Percentiles rank a stretch among this genome's conserved stretches.
Evolutionary conservation across 139 green algal genomes (phyloP).

Genomic region (Microglena sp.): DNA sequence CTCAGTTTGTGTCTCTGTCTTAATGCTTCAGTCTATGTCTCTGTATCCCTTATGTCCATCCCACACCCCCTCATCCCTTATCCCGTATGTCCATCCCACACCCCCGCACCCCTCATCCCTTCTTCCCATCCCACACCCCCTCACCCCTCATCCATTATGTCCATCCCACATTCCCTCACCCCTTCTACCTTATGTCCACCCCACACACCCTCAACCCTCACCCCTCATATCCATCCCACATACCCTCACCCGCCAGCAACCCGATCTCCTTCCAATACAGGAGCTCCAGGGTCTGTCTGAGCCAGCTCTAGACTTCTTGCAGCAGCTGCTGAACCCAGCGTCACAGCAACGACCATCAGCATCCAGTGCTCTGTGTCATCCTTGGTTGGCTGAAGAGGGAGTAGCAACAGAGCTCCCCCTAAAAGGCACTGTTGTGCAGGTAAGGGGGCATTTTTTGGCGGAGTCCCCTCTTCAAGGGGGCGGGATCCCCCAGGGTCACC

Average conservation of each 20-base stretch:
- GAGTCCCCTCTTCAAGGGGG: too few species aligned
- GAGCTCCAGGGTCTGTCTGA: conserved; percentile 33
- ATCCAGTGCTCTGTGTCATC: conserved; percentile 49
- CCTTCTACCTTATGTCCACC: neutral
- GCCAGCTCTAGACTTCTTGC: conserved; percentile 31
- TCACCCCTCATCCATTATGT: neutral
- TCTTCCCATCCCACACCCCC: conserved; percentile 60
- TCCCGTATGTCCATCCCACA: too few species aligned
- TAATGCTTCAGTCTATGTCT: too few species aligned
- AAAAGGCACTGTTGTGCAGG: conserved; percentile 55
- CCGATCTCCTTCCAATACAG: too few species aligned
- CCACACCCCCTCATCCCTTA: too few species aligned
- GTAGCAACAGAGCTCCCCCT: conserved; percentile 31
- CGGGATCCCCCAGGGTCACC: too few species aligned
- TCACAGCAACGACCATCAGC: conserved; percentile 51
- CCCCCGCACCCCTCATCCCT: conserved; percentile 31
- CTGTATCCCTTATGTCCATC: too few species aligned
- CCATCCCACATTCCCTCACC: neutral
- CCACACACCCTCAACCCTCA: too few species aligned
- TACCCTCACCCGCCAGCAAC: too few species aligned
- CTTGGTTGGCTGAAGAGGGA: conserved; percentile 43
- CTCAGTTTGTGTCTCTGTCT: too few species aligned
- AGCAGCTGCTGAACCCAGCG: conserved; percentile 54
- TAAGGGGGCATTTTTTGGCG: too few species aligned
- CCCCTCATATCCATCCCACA: too few species aligned